Percentiles rank a stretch among this genome's conserved stretches.
These are phyloP conservation scores for Penicillium italicum DNA, from an alignment of 2,329 filamentous ascomycete genomes.

Conservation along the genomic window DNA sequence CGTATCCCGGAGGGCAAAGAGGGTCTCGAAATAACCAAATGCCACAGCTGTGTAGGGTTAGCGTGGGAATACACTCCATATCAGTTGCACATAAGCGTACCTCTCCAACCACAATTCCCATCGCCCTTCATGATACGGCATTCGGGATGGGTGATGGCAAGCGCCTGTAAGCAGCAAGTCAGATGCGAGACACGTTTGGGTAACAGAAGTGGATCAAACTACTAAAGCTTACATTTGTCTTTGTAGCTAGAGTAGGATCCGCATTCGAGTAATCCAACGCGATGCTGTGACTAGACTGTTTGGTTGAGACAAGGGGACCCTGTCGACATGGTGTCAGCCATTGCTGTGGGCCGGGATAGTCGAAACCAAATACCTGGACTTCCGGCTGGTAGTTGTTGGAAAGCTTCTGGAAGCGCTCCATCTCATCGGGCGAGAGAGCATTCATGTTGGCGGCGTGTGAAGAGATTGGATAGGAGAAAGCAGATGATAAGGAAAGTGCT, in stretches of 20 bases:
- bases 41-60: conserved; percentile 65
- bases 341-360: background rate
- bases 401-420: conserved; percentile 60
- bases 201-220: background rate
- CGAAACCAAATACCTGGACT: conserved; percentile 43
- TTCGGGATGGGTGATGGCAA: conserved; percentile 79
- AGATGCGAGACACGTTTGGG: background rate
- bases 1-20: conserved; percentile 65
- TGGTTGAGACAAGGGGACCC: conserved; percentile 79
- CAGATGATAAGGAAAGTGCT: conserved; percentile 22
- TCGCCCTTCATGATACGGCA: conserved; percentile 87
- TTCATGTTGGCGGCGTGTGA: conserved; percentile 32
- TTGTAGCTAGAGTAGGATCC: conserved; percentile 77
- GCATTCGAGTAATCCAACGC: conserved; percentile 83
- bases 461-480: conserved; percentile 9
- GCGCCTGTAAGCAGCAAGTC: conserved; percentile 51
- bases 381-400: conserved; percentile 60
- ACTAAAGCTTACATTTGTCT: conserved; percentile 65
- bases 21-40: conserved; percentile 87
- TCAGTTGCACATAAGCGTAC: conserved; percentile 54
- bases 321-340: conserved; percentile 42
- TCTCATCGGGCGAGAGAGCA: conserved; percentile 49
- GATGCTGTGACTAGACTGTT: conserved; percentile 72
- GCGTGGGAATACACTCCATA: conserved; percentile 1
- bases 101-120: conserved; percentile 97